phyloP scores from a whole-genome alignment of 2,329 filamentous ascomycete genomes.

The Aspergillus amoenus region DNA sequence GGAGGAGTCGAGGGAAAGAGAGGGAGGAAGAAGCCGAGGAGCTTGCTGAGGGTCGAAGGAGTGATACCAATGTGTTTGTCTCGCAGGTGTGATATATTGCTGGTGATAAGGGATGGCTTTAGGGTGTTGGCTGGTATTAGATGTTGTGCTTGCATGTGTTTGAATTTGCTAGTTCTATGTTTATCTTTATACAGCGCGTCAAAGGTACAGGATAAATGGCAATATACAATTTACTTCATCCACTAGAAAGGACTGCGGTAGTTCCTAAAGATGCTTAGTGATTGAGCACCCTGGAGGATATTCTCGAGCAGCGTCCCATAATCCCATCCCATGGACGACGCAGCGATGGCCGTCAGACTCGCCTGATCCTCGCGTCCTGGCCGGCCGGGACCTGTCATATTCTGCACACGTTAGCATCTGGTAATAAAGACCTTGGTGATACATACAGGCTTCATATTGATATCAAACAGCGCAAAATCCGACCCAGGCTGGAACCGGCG shows the following conservation, averaged over 20 bases:
- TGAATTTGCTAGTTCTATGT: no score
- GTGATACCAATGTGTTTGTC: neutral
- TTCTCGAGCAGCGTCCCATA: slow-evolving; percentile 39
- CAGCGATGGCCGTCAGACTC: slow-evolving; percentile 48
- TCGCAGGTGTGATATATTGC: neutral
- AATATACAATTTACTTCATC: no score
- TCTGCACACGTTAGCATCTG: slow-evolving; percentile 23
- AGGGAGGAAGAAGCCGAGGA: neutral
- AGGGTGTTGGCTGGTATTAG: no score
- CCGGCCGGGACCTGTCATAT: slow-evolving; percentile 50
- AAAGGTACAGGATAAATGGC: no score
- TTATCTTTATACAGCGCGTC: no score
- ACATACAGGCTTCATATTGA: slow-evolving; percentile 54
- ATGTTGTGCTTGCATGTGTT: no score
- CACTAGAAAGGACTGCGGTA: slow-evolving; percentile 14
- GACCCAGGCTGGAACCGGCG: slow-evolving; percentile 37
- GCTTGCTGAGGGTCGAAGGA: neutral
- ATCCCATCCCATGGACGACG: slow-evolving; percentile 45
- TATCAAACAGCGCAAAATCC: slow-evolving; percentile 50
- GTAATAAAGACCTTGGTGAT: neutral
- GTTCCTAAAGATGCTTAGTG: slow-evolving; percentile 9
- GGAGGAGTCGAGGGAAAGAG: neutral
- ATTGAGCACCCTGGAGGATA: slow-evolving; percentile 28
- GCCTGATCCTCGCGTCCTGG: slow-evolving; percentile 51
- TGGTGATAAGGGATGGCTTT: neutral